Percentiles rank a stretch among this genome's conserved stretches.
These are phyloP conservation scores for Malus asiatica DNA, from an alignment of 306 rosid genomes.

Conservation along the genomic window DNA sequence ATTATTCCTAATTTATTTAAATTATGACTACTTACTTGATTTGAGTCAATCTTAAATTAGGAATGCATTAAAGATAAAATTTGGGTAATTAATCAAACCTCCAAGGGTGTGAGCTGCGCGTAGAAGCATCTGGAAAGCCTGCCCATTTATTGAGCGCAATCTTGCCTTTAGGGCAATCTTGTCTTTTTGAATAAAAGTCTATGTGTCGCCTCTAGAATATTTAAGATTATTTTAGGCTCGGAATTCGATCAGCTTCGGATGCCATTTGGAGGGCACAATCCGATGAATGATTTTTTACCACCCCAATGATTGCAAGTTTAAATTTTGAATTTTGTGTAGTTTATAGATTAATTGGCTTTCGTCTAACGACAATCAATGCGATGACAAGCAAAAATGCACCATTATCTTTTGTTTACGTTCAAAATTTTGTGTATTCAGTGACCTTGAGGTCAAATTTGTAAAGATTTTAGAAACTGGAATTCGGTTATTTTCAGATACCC, in stretches of 20 bases:
- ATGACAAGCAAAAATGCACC: neutral
- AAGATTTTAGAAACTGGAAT: neutral
- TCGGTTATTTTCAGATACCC: conserved; percentile 50
- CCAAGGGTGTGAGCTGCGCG: too few species aligned
- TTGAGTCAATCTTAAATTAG: too few species aligned
- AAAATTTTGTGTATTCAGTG: neutral
- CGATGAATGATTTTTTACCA: neutral
- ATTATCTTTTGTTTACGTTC: neutral
- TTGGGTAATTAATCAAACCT: too few species aligned
- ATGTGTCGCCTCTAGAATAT: too few species aligned
- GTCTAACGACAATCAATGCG: neutral
- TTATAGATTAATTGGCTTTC: neutral
- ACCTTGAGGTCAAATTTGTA: neutral
- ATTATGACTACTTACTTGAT: too few species aligned
- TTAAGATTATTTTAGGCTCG: too few species aligned
- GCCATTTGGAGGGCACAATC: neutral
- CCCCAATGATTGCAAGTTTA: neutral
- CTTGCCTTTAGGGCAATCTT: too few species aligned
- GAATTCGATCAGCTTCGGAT: neutral
- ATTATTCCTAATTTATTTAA: too few species aligned
- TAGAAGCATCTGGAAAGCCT: too few species aligned
- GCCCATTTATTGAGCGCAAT: too few species aligned
- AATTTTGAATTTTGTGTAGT: neutral
- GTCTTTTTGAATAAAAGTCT: too few species aligned
- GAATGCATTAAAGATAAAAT: too few species aligned